phyloP scores from a whole-genome alignment of 352 stramenopile species.

The Phytophthora sp. region DNA sequence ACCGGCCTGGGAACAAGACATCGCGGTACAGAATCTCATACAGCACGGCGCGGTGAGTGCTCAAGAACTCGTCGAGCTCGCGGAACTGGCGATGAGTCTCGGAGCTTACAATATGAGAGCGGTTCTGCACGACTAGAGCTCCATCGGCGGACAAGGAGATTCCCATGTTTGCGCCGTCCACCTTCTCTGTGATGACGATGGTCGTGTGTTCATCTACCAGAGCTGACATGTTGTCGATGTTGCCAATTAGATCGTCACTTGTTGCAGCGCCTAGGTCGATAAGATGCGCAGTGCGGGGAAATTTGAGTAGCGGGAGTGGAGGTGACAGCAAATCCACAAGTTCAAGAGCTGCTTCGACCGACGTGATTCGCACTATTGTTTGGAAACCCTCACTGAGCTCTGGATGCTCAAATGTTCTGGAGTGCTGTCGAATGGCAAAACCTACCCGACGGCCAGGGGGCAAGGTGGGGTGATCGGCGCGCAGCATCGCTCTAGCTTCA shows the following conservation, averaged over 20 bases:
- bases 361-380: slow-evolving; percentile 58
- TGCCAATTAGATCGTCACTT: slow-evolving; percentile 53
- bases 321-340: slow-evolving; percentile 42
- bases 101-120: slow-evolving; percentile 69
- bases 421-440: slow-evolving; percentile 51
- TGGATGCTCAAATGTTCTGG: slow-evolving; percentile 43
- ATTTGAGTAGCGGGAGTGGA: slow-evolving; percentile 58
- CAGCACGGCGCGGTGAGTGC: slow-evolving; percentile 44
- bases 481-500: slow-evolving; percentile 51
- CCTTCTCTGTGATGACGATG: slow-evolving; percentile 80
- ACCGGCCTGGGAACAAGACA: slow-evolving; percentile 61
- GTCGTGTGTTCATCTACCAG: slow-evolving; percentile 11
- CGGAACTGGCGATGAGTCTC: slow-evolving; percentile 72
- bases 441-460: slow-evolving; percentile 48
- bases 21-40: slow-evolving; percentile 52
- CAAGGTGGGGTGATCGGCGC: slow-evolving; percentile 48
- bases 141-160: slow-evolving; percentile 62
- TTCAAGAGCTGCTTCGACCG: slow-evolving; percentile 43
- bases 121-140: slow-evolving; percentile 78
- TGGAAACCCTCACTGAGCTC: slow-evolving; percentile 55
- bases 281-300: slow-evolving; percentile 66
- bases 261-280: slow-evolving; percentile 64
- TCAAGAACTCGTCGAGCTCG: slow-evolving; percentile 65
- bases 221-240: background rate
- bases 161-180: slow-evolving; percentile 87